Base-by-base conservation (phyloP, 2,329 filamentous ascomycete genomes). In the Beauveria sp. region DNA sequence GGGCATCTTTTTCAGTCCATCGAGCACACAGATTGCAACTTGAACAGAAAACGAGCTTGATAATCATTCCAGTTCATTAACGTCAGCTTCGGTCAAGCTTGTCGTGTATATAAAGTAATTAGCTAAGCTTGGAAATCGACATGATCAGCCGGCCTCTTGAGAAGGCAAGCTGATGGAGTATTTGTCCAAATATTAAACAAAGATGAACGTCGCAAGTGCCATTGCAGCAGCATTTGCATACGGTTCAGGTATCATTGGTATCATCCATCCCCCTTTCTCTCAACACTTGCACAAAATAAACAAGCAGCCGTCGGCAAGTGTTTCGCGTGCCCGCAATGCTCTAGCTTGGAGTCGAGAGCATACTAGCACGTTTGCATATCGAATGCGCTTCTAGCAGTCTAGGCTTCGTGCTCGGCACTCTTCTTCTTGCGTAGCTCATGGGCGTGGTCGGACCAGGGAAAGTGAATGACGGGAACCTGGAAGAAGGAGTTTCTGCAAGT, bases 391-490 rank as follows among this genome's bases (percentile, higher is more conserved):
- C 26, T 1, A 8, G 18, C 54, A 5, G 22, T 34, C 28, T 53
- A 62, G 45, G 54, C 61, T 22, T 58, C 48, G 46, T 62, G 61
- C 58, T 78, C 78, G 45, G 80, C 78, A 60, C 75, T 76, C 79
- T 88, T 80, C 65, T 70, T 68, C 63, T 70, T 72, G 64, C 87
- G 83, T 64, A 73, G 74, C 74, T 86, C 82, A 65, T 83, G 84
- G 59, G 85, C 89, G 77, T 88, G 89, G 69, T 89, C 88, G 43
- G 90, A 93, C 93, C 93, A 97, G 60, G 93, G 93, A 82, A 97
- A 96, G 81, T 96, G 92, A 69, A 89, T 88, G 65, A 97, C 92
- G 57, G 93, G 93, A 65, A 96, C 86, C 74, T 95, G 82, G 81
- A 96, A 95, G 86, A 96, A 96, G 31, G 84, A 87, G 77, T 88